phyloP scores from a whole-genome alignment of 1,284 basidiomycete species.

The Cutaneotrichosporon sp. region DNA sequence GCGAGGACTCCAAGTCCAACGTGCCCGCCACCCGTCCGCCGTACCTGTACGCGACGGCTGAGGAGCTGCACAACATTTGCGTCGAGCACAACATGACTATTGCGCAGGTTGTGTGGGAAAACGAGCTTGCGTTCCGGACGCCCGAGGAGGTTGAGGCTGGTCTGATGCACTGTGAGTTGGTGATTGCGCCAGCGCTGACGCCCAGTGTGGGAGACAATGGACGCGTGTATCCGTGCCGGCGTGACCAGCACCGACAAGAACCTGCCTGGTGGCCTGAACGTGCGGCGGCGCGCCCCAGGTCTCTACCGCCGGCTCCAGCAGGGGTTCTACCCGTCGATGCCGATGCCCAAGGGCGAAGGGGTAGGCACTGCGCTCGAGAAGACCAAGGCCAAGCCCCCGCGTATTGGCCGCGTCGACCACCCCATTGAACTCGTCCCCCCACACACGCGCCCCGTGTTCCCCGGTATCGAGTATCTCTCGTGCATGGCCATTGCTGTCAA shows the following conservation, averaged over 20 bases:
- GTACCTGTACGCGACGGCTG: slow-evolving; percentile 43
- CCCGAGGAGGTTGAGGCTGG: slow-evolving; percentile 71
- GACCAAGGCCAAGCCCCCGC: slow-evolving; percentile 5
- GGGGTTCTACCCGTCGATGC: slow-evolving; percentile 46
- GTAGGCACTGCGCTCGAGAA: slow-evolving; percentile 26
- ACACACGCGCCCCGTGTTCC: slow-evolving; percentile 58
- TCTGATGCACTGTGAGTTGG: slow-evolving; percentile 48
- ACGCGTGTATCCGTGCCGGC: slow-evolving; percentile 81
- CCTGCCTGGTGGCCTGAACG: slow-evolving; percentile 76
- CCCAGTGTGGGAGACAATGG: slow-evolving; percentile 86
- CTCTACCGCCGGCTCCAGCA: slow-evolving; percentile 83
- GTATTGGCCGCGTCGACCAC: slow-evolving; percentile 56
- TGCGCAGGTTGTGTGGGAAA: slow-evolving; percentile 91
- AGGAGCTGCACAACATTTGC: slow-evolving; percentile 27
- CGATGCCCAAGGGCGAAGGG: slow-evolving; percentile 5
- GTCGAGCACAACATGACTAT: slow-evolving; percentile 66
- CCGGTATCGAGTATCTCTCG: slow-evolving; percentile 87
- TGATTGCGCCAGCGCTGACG: slow-evolving; percentile 21
- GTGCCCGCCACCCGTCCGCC: slow-evolving; percentile 54
- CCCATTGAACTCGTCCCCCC: slow-evolving; percentile 73
- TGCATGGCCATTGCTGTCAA: slow-evolving; percentile 85
- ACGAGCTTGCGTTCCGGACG: slow-evolving; percentile 74
- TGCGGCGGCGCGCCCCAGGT: slow-evolving; percentile 74
- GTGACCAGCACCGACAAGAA: slow-evolving; percentile 69
- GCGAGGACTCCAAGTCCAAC: background rate